Conservation (phyloP, 192 early-diverging fungal species). For the Haplosporangium gracile region DNA sequence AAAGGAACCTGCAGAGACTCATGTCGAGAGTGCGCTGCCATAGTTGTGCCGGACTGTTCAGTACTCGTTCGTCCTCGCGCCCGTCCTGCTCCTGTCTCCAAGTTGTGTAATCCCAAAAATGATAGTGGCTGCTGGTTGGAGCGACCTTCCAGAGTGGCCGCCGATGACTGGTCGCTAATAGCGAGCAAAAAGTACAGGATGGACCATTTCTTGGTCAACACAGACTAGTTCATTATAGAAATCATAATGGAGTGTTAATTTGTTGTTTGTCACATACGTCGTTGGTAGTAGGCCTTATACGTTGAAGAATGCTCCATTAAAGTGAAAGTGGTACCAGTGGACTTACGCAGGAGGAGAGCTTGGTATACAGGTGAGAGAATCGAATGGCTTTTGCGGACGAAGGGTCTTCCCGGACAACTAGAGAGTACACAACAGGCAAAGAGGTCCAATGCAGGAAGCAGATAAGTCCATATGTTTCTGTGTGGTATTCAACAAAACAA, state of each 20-base stretch:
- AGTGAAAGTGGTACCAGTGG: not conserved
- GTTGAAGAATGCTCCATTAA: not conserved
- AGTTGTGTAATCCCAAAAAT: constrained; percentile 46
- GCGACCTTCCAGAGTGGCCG: constrained; percentile 9
- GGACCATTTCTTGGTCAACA: constrained; percentile 69
- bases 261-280: not conserved
- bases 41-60: constrained; percentile 21
- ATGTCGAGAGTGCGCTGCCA: constrained; percentile 24
- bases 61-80: constrained; percentile 26
- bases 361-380: constrained; percentile 72
- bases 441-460: not conserved
- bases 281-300: too few relatives aligned
- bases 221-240: constrained; percentile 41
- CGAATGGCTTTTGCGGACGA: constrained; percentile 65
- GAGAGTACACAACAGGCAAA: not conserved
- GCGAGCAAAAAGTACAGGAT: constrained; percentile 67
- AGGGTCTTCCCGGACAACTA: constrained; percentile 69
- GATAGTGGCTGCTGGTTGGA: constrained; percentile 29
- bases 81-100: constrained; percentile 33
- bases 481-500: not conserved
- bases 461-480: not conserved
- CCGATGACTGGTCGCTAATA: constrained; percentile 54
- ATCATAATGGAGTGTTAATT: not conserved
- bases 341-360: constrained; percentile 63
- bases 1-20: constrained; percentile 19